Conservation (phyloP, 768 basidiomycete genomes). For the Mycena latifolia region DNA sequence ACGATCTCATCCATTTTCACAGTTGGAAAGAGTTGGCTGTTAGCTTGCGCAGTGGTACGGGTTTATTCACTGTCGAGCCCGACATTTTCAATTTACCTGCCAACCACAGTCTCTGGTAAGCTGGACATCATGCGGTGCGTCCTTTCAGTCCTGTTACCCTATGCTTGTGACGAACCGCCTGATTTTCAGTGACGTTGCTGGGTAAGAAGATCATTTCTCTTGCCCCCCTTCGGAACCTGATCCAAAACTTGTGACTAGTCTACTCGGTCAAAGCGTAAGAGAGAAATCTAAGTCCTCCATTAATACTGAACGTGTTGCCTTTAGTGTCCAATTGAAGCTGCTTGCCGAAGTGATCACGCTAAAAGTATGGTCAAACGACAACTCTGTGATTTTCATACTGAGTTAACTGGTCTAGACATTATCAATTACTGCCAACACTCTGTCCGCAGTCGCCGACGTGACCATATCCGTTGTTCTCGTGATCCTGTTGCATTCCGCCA, state of each 20-base stretch:
- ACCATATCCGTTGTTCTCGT: slow-evolving; percentile 18
- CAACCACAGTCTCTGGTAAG: slow-evolving; percentile 26
- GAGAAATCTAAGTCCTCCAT: neutral
- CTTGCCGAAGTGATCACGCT: slow-evolving; percentile 18
- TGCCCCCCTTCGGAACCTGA: neutral
- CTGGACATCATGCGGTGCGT: slow-evolving; percentile 33
- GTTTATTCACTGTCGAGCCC: neutral
- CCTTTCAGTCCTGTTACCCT: neutral
- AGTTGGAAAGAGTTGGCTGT: slow-evolving; percentile 25
- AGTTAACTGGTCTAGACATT: slow-evolving; percentile 11
- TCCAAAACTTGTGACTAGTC: slow-evolving; percentile 2
- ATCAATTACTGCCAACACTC: slow-evolving; percentile 24
- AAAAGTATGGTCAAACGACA: slow-evolving; percentile 4
- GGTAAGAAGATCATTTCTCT: neutral
- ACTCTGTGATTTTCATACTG: neutral
- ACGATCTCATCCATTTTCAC: neutral
- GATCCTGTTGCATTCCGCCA: slow-evolving; percentile 11
- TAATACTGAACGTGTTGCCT: neutral
- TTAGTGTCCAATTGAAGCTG: slow-evolving; percentile 16
- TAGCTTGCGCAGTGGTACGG: slow-evolving; percentile 25
- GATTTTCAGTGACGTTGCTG: slow-evolving; percentile 3
- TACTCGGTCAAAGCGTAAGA: slow-evolving; percentile 33
- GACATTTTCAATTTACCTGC: neutral
- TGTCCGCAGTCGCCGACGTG: slow-evolving; percentile 20
- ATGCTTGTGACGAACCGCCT: neutral